Conservation (phyloP, 768 basidiomycete genomes). For the Lactifluus piperatus region DNA sequence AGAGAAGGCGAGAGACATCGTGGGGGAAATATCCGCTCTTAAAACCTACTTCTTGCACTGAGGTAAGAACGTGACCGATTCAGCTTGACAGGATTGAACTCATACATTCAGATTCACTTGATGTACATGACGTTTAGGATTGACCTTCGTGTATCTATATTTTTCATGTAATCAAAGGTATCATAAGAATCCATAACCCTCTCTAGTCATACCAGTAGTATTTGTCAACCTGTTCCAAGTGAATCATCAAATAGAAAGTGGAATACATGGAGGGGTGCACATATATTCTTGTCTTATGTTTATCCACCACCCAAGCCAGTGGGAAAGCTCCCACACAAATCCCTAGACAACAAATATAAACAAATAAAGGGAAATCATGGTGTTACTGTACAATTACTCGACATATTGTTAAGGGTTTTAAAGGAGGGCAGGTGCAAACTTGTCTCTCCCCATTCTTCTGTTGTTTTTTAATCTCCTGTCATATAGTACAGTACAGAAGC, state of each 20-base stretch:
- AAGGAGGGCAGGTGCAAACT: background rate
- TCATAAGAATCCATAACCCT: constrained; percentile 4
- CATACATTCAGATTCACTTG: background rate
- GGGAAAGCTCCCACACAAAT: background rate
- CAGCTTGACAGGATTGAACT: background rate
- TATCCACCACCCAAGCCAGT: too few species aligned
- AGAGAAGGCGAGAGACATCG: constrained; percentile 17
- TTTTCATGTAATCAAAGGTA: constrained; percentile 15
- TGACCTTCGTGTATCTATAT: constrained; percentile 17
- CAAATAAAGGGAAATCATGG: background rate
- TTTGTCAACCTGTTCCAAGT: background rate
- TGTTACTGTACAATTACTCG: too few species aligned
- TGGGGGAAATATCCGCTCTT: constrained; percentile 17
- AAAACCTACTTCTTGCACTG: constrained; percentile 17
- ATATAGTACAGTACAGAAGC: too few species aligned
- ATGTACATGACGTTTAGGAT: constrained; percentile 15
- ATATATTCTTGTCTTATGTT: too few species aligned
- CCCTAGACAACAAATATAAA: background rate
- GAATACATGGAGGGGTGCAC: too few species aligned
- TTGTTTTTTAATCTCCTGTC: too few species aligned
- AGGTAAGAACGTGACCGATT: background rate
- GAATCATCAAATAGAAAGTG: background rate
- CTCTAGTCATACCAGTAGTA: background rate
- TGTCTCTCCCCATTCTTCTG: background rate
- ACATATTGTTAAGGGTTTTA: background rate